A percentile compares a stretch with the other conserved stretches of the same genome.
phyloP scores from a whole-genome alignment of 352 stramenopile species.

The Pythium monospermum region DNA sequence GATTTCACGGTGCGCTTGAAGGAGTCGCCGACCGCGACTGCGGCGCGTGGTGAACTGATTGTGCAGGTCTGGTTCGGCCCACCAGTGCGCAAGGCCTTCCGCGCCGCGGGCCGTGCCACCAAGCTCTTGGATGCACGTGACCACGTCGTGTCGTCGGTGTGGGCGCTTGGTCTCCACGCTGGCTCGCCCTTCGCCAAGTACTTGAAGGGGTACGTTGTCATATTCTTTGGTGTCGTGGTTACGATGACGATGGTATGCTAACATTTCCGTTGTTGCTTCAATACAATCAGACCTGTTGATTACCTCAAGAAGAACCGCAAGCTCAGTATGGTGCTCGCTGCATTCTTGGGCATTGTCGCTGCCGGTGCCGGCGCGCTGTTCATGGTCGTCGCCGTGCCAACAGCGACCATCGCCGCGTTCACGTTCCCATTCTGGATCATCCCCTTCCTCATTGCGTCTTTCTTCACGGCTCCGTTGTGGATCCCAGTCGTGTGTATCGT shows the following conservation, averaged over 20 bases:
- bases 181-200: constrained; percentile 36
- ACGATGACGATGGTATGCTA: no score
- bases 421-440: constrained; percentile 86
- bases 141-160: constrained; percentile 49
- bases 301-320: constrained; percentile 76
- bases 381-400: constrained; percentile 64
- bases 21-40: constrained; percentile 28
- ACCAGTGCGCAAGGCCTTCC: constrained; percentile 72
- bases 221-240: not conserved
- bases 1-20: constrained; percentile 50
- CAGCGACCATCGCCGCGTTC: constrained; percentile 59
- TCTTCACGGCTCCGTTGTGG: constrained; percentile 81
- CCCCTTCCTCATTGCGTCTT: constrained; percentile 62
- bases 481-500: constrained; percentile 61
- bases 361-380: constrained; percentile 54
- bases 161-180: constrained; percentile 29
- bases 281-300: constrained; percentile 34
- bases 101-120: constrained; percentile 55
- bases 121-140: constrained; percentile 77
- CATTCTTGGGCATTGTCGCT: constrained; percentile 42
- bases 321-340: constrained; percentile 53
- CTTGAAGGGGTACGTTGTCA: constrained; percentile 28
- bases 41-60: constrained; percentile 53
- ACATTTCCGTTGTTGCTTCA: no score
- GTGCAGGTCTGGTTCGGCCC: constrained; percentile 73